phyloP scores from a whole-genome alignment of 495 filamentous ascomycete species.

The Tuber borchii region DNA sequence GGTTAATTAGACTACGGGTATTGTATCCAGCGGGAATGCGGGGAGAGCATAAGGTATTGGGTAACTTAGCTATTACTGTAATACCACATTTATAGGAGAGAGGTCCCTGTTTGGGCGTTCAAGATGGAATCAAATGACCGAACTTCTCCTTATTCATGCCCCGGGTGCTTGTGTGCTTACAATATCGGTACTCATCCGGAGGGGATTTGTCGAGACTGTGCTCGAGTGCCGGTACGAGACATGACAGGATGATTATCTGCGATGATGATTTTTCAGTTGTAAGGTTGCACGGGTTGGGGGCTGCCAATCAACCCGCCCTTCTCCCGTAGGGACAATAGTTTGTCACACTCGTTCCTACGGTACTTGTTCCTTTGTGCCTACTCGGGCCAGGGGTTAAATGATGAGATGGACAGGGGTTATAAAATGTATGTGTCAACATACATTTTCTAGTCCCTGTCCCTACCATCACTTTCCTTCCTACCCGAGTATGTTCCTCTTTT shows the following conservation, averaged over 20 bases:
- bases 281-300: background rate
- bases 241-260: background rate
- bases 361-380: slow-evolving; percentile 13
- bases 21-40: slow-evolving; percentile 21
- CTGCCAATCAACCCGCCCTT: background rate
- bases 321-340: background rate
- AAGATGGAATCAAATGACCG: background rate
- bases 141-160: slow-evolving; percentile 1
- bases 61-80: background rate
- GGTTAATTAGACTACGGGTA: background rate
- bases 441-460: no score
- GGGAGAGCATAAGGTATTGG: slow-evolving; percentile 7
- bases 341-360: background rate
- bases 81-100: slow-evolving; percentile 14
- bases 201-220: background rate
- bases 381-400: no score
- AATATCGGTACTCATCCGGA: slow-evolving; percentile 3
- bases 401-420: no score
- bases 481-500: slow-evolving; percentile 5
- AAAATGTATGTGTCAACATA: no score
- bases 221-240: background rate
- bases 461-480: no score
- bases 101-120: slow-evolving; percentile 16
- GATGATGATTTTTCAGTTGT: background rate
- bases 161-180: slow-evolving; percentile 9